A percentile compares a stretch with the other conserved stretches of the same genome.
These are phyloP conservation scores for Blastosporella zonata DNA, from an alignment of 1,284 basidiomycete genomes.

Conservation along the genomic window DNA sequence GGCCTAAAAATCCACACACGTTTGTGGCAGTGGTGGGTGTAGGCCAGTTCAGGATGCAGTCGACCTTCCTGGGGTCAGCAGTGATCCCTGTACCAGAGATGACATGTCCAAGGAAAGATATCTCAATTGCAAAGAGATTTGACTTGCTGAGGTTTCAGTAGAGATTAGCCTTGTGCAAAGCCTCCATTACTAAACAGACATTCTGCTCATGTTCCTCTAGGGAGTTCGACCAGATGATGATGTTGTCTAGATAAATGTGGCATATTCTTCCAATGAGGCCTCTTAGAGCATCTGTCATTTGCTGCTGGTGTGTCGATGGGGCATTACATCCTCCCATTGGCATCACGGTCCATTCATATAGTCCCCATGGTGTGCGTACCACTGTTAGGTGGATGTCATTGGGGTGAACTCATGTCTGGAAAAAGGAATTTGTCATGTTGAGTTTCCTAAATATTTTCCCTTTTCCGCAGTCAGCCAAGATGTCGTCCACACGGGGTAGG, in stretches of 20 bases:
- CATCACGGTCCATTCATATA: constrained; percentile 1
- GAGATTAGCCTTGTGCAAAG: not conserved
- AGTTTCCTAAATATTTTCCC: not conserved
- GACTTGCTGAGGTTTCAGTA: constrained; percentile 26
- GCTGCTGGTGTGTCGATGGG: not conserved
- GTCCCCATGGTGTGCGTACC: not conserved
- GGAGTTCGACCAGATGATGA: constrained; percentile 1
- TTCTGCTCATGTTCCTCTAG: not conserved
- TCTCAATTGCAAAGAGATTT: constrained; percentile 23
- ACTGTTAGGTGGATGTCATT: not conserved
- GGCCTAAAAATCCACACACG: constrained; percentile 34
- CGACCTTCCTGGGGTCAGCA: constrained; percentile 30
- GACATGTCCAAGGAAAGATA: constrained; percentile 36
- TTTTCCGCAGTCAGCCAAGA: not conserved
- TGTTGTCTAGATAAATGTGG: not conserved
- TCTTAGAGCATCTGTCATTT: not conserved
- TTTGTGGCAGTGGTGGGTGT: constrained; percentile 19
- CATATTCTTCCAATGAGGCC: not conserved
- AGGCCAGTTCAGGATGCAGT: not conserved
- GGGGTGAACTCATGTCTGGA: not conserved
- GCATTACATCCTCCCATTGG: constrained; percentile 1
- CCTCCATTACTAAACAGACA: not conserved
- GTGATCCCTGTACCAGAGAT: constrained; percentile 31
- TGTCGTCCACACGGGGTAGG: not conserved
- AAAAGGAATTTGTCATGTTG: not conserved